phyloP scores from a whole-genome alignment of 371 early-diverging fungal species.

The Dichotomocladium elegans region DNA sequence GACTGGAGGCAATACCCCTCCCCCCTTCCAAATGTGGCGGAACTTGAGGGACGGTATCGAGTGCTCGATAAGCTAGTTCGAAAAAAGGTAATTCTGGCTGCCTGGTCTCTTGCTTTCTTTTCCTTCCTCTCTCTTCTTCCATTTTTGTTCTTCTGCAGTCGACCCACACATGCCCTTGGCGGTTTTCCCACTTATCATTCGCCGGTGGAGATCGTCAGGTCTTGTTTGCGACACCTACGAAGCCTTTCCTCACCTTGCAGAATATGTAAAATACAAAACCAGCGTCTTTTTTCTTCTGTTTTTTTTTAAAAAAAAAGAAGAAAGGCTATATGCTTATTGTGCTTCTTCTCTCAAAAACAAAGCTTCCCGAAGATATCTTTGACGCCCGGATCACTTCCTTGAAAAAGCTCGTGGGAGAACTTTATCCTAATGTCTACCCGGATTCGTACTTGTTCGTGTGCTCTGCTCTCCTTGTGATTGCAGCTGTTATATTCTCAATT shows the following conservation, averaged over 20 bases:
- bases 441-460: slow-evolving; percentile 31
- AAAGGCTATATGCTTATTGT: too few species aligned
- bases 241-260: slow-evolving; percentile 12
- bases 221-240: slow-evolving; percentile 7
- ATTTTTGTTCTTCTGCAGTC: neutral
- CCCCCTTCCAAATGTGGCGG: too few species aligned
- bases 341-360: too few species aligned
- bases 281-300: slow-evolving; percentile 3
- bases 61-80: too few species aligned
- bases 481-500: slow-evolving; percentile 33
- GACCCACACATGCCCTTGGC: slow-evolving; percentile 17
- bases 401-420: slow-evolving; percentile 14
- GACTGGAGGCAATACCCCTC: too few species aligned
- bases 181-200: slow-evolving; percentile 11
- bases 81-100: too few species aligned
- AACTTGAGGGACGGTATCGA: too few species aligned
- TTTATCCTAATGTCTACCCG: slow-evolving; percentile 31
- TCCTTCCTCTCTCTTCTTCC: neutral
- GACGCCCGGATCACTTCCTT: slow-evolving; percentile 17
- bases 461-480: slow-evolving; percentile 26
- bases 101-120: slow-evolving; percentile 1
- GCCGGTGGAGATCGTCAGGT: slow-evolving; percentile 5
- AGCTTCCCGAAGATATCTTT: slow-evolving; percentile 33
- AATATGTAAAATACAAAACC: slow-evolving; percentile 13
- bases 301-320: too few species aligned